phyloP scores from a whole-genome alignment of 352 stramenopile species.

The Pythium scleroteichum region DNA sequence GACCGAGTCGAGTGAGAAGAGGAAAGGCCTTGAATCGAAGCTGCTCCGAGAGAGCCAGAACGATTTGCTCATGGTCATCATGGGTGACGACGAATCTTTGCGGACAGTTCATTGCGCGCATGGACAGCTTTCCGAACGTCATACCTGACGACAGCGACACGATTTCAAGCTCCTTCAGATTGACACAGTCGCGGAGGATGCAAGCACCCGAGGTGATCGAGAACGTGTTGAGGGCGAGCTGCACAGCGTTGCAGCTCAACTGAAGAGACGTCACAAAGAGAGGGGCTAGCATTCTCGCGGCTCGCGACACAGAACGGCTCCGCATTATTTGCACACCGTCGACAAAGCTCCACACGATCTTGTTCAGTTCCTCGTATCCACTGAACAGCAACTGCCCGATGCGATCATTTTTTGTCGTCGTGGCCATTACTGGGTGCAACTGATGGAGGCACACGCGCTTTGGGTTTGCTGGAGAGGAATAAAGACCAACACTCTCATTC shows the following conservation, averaged over 20 bases:
- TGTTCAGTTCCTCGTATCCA: constrained; percentile 65
- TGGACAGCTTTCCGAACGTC: constrained; percentile 81
- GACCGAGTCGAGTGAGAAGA: constrained; percentile 53
- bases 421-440: no score
- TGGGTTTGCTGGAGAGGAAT: neutral
- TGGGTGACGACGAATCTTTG: constrained; percentile 87
- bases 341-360: constrained; percentile 79
- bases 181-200: constrained; percentile 62
- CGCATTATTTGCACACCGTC: constrained; percentile 80
- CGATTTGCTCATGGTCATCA: constrained; percentile 87
- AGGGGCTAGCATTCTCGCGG: constrained; percentile 42
- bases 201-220: constrained; percentile 23
- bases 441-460: constrained; percentile 14
- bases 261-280: constrained; percentile 74
- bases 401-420: neutral
- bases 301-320: constrained; percentile 52
- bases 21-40: constrained; percentile 62
- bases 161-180: constrained; percentile 73
- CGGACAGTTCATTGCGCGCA: constrained; percentile 81
- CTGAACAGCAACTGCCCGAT: constrained; percentile 61
- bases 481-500: constrained; percentile 3
- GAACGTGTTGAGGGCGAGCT: constrained; percentile 53
- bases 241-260: constrained; percentile 77
- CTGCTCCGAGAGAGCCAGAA: constrained; percentile 66
- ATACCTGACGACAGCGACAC: constrained; percentile 81